phyloP scores from a whole-genome alignment of 2,329 filamentous ascomycete species.

The Calonectria pseudoreteaudii region DNA sequence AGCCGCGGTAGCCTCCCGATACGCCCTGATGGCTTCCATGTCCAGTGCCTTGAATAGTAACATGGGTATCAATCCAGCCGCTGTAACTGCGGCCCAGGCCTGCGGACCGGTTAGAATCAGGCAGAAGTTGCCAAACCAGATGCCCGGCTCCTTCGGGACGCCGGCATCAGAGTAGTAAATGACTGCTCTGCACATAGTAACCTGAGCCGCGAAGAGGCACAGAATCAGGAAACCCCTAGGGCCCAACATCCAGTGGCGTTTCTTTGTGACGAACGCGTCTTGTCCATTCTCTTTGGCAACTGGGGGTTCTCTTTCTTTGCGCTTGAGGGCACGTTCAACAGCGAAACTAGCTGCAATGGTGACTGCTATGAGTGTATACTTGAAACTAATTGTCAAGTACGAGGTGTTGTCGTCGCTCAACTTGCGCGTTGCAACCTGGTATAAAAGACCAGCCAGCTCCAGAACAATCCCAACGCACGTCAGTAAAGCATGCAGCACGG shows the following conservation, averaged over 20 bases:
- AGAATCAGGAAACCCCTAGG: slow-evolving; percentile 20
- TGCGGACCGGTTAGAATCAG: slow-evolving; percentile 27
- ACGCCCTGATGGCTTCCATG: slow-evolving; percentile 2
- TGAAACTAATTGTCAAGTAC: background rate
- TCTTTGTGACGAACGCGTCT: background rate
- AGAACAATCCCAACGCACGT: background rate
- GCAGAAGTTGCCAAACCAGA: slow-evolving; percentile 37
- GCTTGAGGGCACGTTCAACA: slow-evolving; percentile 1
- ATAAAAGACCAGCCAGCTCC: slow-evolving; percentile 10
- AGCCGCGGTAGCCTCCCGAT: background rate
- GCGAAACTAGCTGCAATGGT: slow-evolving; percentile 15
- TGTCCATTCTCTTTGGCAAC: background rate
- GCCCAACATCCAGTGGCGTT: background rate
- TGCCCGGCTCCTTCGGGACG: slow-evolving; percentile 6
- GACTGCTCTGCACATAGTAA: slow-evolving; percentile 26
- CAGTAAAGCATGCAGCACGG: slow-evolving; percentile 16
- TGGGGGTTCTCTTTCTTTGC: background rate
- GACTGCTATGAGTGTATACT: slow-evolving; percentile 23
- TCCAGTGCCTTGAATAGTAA: slow-evolving; percentile 24
- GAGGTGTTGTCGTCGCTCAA: background rate
- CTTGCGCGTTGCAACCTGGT: slow-evolving; percentile 6
- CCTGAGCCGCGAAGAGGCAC: slow-evolving; percentile 24
- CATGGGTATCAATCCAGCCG: slow-evolving; percentile 27
- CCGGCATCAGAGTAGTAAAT: slow-evolving; percentile 15
- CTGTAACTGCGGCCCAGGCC: slow-evolving; percentile 29